These are phyloP conservation scores for Chalciporus chontae DNA, from an alignment of 768 basidiomycete genomes.

Conservation along the genomic window DNA sequence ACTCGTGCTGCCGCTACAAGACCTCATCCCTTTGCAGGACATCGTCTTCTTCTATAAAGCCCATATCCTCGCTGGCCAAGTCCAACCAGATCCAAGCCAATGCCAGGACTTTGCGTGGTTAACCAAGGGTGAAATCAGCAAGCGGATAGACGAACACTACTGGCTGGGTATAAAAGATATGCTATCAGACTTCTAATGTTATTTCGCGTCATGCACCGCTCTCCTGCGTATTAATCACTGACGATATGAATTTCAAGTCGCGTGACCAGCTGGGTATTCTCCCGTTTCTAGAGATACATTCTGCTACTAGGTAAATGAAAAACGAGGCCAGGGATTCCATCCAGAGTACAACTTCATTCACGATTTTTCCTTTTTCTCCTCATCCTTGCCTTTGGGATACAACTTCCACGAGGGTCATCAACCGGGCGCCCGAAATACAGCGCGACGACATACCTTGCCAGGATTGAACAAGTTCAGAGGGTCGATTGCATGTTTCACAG, in stretches of 20 bases:
- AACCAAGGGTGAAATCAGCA: slow-evolving; percentile 85
- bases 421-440: background rate
- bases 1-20: background rate
- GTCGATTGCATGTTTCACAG: slow-evolving; percentile 77
- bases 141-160: slow-evolving; percentile 62
- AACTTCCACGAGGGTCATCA: slow-evolving; percentile 9
- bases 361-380: background rate
- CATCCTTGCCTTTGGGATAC: slow-evolving; percentile 12
- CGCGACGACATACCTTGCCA: slow-evolving; percentile 52
- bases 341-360: too few relatives aligned
- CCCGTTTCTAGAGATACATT: too few relatives aligned
- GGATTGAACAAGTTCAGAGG: slow-evolving; percentile 84
- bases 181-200: slow-evolving; percentile 57
- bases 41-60: slow-evolving; percentile 90
- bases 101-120: slow-evolving; percentile 88
- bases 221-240: background rate
- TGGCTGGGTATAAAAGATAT: slow-evolving; percentile 80
- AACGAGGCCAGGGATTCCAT: too few relatives aligned
- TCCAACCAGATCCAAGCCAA: slow-evolving; percentile 48
- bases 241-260: background rate
- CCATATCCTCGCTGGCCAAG: slow-evolving; percentile 89
- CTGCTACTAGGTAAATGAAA: too few relatives aligned
- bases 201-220: slow-evolving; percentile 4
- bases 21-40: slow-evolving; percentile 41
- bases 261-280: background rate